Percentiles rank a stretch among this genome's conserved stretches.
These are phyloP conservation scores for Botrytis porri DNA, from an alignment of 2,329 filamentous ascomycete genomes.

Conservation along the genomic window DNA sequence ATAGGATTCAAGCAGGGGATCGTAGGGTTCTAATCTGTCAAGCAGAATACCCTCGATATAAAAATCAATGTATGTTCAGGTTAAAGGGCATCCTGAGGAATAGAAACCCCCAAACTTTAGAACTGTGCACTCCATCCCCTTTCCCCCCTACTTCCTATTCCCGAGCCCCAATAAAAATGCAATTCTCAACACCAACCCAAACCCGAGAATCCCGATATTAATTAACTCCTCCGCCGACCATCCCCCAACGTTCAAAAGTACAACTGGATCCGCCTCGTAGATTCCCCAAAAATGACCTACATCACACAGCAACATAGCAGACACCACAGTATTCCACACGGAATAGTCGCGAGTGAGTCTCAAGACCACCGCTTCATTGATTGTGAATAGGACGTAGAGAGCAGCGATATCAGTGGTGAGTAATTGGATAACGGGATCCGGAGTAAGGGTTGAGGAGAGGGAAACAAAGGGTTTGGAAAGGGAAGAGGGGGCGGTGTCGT, in stretches of 20 bases:
- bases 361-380: background rate
- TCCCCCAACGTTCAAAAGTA: background rate
- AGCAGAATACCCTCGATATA: no score
- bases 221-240: background rate
- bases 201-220: background rate
- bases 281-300: background rate
- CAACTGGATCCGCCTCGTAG: background rate
- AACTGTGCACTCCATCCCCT: background rate
- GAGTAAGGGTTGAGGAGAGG: background rate
- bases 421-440: background rate
- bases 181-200: background rate
- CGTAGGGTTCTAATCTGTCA: background rate
- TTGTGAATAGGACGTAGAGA: background rate
- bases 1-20: background rate
- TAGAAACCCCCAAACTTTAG: background rate
- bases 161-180: background rate
- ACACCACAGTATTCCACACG: background rate
- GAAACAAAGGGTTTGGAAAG: background rate
- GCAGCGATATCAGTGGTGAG: background rate
- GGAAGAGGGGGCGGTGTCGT: background rate
- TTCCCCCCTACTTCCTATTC: background rate
- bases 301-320: background rate
- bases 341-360: constrained; percentile 1
- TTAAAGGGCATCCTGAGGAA: background rate
- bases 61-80: background rate